Conservation (phyloP, 179 eudicot species). For the Camellia oleifera region DNA sequence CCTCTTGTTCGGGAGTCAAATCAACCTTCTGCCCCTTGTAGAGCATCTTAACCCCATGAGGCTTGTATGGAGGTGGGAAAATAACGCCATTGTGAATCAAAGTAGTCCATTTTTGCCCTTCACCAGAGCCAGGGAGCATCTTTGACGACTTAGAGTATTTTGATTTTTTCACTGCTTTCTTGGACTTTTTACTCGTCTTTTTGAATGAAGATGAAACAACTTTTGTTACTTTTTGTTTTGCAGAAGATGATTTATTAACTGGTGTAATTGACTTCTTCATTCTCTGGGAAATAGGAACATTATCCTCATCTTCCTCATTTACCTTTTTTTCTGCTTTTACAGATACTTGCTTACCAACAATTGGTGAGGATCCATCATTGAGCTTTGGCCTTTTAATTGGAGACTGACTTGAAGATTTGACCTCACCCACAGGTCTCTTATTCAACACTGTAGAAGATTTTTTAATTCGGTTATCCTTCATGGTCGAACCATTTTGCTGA, state of each 20-base stretch:
- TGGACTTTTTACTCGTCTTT: conserved; percentile 51
- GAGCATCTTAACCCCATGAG: conserved; percentile 88
- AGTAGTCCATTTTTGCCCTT: conserved; percentile 95
- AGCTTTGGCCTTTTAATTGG: conserved; percentile 61
- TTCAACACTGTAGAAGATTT: conserved; percentile 36
- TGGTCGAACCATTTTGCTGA: conserved; percentile 69
- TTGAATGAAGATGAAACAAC: conserved; percentile 51
- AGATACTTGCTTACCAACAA: conserved; percentile 41
- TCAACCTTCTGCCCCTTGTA: conserved; percentile 81
- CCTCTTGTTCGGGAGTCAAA: conserved; percentile 95
- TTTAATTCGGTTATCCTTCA: conserved; percentile 42
- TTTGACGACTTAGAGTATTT: conserved; percentile 69
- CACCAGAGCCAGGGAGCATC: conserved; percentile 86
- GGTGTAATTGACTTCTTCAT: conserved; percentile 56
- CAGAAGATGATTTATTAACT: conserved; percentile 45
- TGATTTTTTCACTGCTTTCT: conserved; percentile 59
- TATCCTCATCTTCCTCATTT: conserved; percentile 60
- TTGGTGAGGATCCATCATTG: conserved; percentile 43
- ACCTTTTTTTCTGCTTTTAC: conserved; percentile 45
- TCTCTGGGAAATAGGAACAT: conserved; percentile 71
- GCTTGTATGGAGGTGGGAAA: conserved; percentile 90
- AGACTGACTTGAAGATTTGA: conserved; percentile 44
- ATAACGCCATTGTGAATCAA: conserved; percentile 92
- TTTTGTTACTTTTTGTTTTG: conserved; percentile 42
- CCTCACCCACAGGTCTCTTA: conserved; percentile 65